Evolutionary conservation across 2,329 filamentous ascomycete species (phyloP).

Genomic region (Berkeleyomyces basicola): DNA sequence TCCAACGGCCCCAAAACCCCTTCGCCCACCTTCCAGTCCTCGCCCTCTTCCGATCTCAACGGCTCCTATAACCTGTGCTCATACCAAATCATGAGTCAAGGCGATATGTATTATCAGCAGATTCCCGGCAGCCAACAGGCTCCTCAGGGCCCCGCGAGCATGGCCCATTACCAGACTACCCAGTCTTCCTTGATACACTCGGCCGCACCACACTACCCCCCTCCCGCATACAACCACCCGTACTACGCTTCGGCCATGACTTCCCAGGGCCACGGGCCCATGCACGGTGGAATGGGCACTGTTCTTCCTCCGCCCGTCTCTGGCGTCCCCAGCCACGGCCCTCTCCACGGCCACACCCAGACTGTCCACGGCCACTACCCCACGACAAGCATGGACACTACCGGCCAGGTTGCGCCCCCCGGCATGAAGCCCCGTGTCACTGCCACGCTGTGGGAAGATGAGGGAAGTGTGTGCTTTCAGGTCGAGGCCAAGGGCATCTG

Average conservation of each 20-base stretch:
- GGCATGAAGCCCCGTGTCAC: constrained; percentile 95
- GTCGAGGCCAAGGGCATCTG: constrained; percentile 94
- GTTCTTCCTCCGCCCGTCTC: constrained; percentile 49
- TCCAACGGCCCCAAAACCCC: constrained; percentile 58
- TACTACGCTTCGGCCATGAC: constrained; percentile 61
- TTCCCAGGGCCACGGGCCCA: constrained; percentile 57
- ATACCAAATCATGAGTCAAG: constrained; percentile 60
- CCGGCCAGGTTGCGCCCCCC: constrained; percentile 80
- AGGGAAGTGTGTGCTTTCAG: constrained; percentile 93
- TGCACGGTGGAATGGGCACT: constrained; percentile 54
- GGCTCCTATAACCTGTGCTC: constrained; percentile 27
- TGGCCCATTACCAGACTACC: constrained; percentile 64
- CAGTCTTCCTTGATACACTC: constrained; percentile 63
- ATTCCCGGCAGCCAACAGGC: constrained; percentile 63
- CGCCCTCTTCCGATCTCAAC: constrained; percentile 30
- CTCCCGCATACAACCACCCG: constrained; percentile 48
- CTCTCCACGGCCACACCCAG: constrained; percentile 31
- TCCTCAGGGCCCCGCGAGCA: constrained; percentile 42
- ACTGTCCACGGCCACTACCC: constrained; percentile 39
- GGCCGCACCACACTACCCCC: constrained; percentile 50
- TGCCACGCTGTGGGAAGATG: constrained; percentile 94
- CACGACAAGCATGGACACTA: constrained; percentile 56
- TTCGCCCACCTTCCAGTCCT: constrained; percentile 48
- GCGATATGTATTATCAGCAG: constrained; percentile 77
- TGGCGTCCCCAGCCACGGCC: constrained; percentile 21